Conservation (phyloP, 2,329 filamentous ascomycete species). For the Monascus ruber region DNA sequence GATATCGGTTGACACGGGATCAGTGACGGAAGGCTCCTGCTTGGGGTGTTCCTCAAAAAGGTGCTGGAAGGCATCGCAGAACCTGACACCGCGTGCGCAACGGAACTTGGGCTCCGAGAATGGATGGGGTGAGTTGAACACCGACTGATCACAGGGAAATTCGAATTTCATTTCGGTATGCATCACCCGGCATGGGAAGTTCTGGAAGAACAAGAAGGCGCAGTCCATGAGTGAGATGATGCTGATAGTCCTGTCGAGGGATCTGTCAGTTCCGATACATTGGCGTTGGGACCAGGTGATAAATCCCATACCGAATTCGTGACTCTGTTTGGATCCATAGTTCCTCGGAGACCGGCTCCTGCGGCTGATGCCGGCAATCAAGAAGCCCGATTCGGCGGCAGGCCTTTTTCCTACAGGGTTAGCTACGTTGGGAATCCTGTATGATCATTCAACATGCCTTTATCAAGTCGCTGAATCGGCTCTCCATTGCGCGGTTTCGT, state of each 20-base stretch:
- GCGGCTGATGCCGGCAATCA: conserved; percentile 25
- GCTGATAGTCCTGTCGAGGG: conserved; percentile 23
- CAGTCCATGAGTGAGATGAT: conserved; percentile 33
- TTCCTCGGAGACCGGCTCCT: conserved; percentile 27
- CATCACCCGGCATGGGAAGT: conserved; percentile 32
- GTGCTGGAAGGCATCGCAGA: conserved; percentile 28
- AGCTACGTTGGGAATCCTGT: neutral
- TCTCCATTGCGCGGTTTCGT: conserved; percentile 32
- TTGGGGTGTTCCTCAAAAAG: conserved; percentile 22
- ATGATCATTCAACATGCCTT: conserved; percentile 18
- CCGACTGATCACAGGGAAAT: conserved; percentile 30
- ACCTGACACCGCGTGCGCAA: conserved; percentile 23
- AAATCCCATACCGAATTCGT: conserved; percentile 25
- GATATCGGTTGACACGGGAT: conserved; percentile 1
- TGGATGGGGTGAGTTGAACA: conserved; percentile 32
- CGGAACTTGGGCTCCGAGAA: conserved; percentile 30
- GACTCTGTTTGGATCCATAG: conserved; percentile 36
- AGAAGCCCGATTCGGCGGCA: conserved; percentile 28
- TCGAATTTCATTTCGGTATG: conserved; percentile 33
- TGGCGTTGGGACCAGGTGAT: neutral
- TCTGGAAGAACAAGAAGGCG: conserved; percentile 35
- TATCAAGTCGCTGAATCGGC: conserved; percentile 31
- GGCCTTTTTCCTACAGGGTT: conserved; percentile 13
- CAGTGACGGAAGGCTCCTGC: conserved; percentile 3
- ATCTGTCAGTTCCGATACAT: neutral